Evolutionary conservation across 2,329 filamentous ascomycete species (phyloP), one percentile per base, ranked within the genome.

Genomic region (Allantophomopsis cytisporea): DNA sequence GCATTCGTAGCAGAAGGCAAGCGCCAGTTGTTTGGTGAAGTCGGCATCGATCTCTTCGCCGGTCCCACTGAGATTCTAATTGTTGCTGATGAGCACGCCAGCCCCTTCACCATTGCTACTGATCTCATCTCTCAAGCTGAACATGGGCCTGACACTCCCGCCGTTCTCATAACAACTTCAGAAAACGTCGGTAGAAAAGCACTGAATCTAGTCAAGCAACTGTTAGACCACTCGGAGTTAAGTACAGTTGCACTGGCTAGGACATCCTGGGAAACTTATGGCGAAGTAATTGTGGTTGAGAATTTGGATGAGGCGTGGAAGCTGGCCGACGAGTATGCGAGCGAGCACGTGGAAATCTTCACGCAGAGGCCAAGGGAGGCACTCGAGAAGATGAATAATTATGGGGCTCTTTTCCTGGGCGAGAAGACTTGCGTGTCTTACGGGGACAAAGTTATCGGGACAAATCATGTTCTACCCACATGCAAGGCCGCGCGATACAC

Each of bases 1-100:
- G 59, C 68, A 1, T 73, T 70, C 47, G 68, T 73, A 0, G 67
- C 69, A 3, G 69, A 69, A 47, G 68, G 62, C 1, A 73, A 73
- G 48, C 57, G 67, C 0, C 68, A 69, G 47, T 52, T 73, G 0
- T 73, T 69, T 41, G 69, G 68, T 13, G 60, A 65, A 40, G 62
- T 73, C 20, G 68, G 69, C 5, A 73, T 73, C 40, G 68, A 73
- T 46, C 55, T 73, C 1, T 60, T 67, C 16, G 69, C 69, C 0
- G 69, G 69, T 0, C 69, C 69, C 10, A 71, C 68, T 0, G 69
- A 73, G 48, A 54, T 71, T 15, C 54, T 71, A 8, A 60, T 71
- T 21, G 62, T 71, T 1, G 65, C 66, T 2, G 68, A 71, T 41
- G 59, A 62, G 32, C 40, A 53, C 2, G 66, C 66, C 1, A 63